Base-by-base conservation (phyloP, 2,329 filamentous ascomycete genomes). In the Lachnellula hyalina region DNA sequence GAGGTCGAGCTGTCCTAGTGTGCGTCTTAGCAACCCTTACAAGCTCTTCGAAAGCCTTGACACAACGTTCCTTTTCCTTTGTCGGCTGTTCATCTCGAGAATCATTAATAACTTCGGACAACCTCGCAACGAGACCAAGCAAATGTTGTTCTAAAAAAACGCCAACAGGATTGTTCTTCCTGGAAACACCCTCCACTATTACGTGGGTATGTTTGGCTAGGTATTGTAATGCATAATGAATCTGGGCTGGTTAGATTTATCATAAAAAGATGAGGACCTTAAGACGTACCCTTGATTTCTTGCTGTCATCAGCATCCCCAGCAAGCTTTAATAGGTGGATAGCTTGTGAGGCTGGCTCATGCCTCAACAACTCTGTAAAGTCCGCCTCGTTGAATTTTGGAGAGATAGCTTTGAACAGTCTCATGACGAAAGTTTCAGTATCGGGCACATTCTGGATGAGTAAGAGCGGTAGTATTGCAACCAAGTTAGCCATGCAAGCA, bases 41-140 rank as follows among this genome's bases (percentile, higher is more conserved):
- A 81, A 99, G 89, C 68, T 96, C 90, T 62, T 90, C 88, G 67
- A 99, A 87, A 5, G 90, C 92, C 60, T 83, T 82, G 8, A 99
- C 83, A 63, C 86, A 91, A 55, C 87, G 81, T 53, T 82, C 83
- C 65, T 91, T 90, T 67, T 96, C 91, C 65, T 68, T 80, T 64
- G 73, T 76, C 60, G 72, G 80, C 53, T 82, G 81, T 55, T 79
- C 77, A 19, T 77, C 76, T 74, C 35, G 72, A 15, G 72, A 78
- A 66, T 90, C 87, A 64, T 92, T 94, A 55, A 96, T 85, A 9
- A 81, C 75, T 52, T 92, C 85, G 0, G 89, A 90, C 61, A 97
- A 84, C 36, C 86, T 82, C 6, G 90, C 85, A 72, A 96, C 91
- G 52, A 97, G 84, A 5, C 91, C 93, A 6, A 99, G 80, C 35